Conservation (phyloP, 2,329 filamentous ascomycete genomes). For the Fusarium miscanthi region DNA sequence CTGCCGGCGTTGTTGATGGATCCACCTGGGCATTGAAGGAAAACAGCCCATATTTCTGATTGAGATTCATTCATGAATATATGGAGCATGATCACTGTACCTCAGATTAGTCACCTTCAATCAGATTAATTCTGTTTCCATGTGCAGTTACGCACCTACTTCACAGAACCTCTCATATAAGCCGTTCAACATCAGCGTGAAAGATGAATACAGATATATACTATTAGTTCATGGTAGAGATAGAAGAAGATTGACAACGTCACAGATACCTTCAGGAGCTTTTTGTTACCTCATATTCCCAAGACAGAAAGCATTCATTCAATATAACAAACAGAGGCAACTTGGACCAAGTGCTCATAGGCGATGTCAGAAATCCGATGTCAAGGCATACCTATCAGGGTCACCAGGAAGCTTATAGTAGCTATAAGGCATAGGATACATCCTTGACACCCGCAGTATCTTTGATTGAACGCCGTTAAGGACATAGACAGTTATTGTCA, state of each 20-base stretch:
- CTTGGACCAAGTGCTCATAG: not conserved
- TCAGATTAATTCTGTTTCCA: not conserved
- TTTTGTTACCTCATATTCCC: not conserved
- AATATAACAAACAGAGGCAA: not conserved
- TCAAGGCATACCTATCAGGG: not conserved
- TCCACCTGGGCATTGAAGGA: conserved; percentile 31
- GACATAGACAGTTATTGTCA: not conserved
- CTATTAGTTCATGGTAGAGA: not conserved
- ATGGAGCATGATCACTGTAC: conserved; percentile 29
- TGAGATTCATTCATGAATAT: conserved; percentile 33
- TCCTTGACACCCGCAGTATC: not conserved
- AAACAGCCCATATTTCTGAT: conserved; percentile 33
- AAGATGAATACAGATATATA: not conserved
- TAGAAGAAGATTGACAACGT: not conserved
- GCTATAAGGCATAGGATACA: not conserved
- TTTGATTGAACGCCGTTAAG: not conserved
- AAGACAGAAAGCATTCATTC: not conserved
- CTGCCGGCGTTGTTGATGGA: conserved; percentile 37
- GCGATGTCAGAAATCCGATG: not conserved
- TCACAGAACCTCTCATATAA: not conserved
- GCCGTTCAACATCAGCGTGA: not conserved
- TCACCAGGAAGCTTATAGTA: not conserved
- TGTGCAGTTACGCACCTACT: not conserved
- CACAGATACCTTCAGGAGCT: not conserved
- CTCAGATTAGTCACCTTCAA: conserved; percentile 19